Evolutionary conservation across 306 rosid species (phyloP).

Genomic region (Dryas alaskensis): DNA sequence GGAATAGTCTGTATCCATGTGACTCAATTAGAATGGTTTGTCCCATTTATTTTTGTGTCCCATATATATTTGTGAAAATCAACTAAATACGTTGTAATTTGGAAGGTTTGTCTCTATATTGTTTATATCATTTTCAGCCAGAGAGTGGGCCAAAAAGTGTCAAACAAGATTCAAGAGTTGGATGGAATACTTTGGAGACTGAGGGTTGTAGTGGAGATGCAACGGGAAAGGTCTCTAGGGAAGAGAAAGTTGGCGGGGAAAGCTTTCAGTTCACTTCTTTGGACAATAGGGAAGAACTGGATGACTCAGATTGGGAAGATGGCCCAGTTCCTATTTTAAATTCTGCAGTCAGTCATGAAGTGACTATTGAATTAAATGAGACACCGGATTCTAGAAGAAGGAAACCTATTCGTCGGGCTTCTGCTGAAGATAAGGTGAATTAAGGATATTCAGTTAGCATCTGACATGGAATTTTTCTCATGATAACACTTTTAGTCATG

Average conservation of each 20-base stretch:
- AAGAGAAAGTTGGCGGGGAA: slow-evolving; percentile 35
- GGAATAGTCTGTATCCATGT: slow-evolving; percentile 12
- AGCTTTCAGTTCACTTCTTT: slow-evolving; percentile 27
- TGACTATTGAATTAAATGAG: slow-evolving; percentile 67
- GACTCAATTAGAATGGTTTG: slow-evolving; percentile 35
- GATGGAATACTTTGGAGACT: slow-evolving; percentile 34
- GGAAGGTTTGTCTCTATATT: not conserved
- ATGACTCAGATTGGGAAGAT: slow-evolving; percentile 92
- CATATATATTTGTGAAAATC: not conserved
- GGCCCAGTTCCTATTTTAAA: slow-evolving; percentile 42
- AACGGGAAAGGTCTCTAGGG: slow-evolving; percentile 26
- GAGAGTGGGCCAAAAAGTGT: slow-evolving; percentile 34
- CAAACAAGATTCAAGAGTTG: slow-evolving; percentile 32
- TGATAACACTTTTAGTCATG: slow-evolving; percentile 24
- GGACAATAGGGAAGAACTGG: slow-evolving; percentile 49
- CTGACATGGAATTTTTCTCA: slow-evolving; percentile 29
- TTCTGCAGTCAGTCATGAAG: slow-evolving; percentile 32
- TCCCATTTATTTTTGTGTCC: slow-evolving; percentile 18
- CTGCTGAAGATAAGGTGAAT: slow-evolving; percentile 79
- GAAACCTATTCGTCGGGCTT: slow-evolving; percentile 59
- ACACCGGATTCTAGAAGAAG: slow-evolving; percentile 46
- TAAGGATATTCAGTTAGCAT: slow-evolving; percentile 16
- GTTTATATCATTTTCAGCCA: slow-evolving; percentile 32
- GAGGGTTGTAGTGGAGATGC: slow-evolving; percentile 41
- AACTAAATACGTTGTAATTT: not conserved